These are phyloP conservation scores for Heterobasidion irregulare DNA, from an alignment of 1,284 basidiomycete species.

Conservation along the genomic window DNA sequence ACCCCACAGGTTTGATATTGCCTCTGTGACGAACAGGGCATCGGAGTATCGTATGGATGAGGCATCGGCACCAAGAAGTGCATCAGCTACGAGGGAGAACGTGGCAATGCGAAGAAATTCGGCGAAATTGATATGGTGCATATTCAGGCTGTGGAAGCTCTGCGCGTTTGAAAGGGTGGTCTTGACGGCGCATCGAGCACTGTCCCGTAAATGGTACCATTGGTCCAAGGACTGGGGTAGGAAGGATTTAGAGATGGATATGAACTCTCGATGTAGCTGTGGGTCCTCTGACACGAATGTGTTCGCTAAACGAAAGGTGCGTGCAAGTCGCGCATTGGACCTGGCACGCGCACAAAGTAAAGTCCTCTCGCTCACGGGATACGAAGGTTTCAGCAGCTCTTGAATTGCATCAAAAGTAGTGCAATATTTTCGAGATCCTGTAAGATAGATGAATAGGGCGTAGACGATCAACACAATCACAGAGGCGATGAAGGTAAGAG, in stretches of 20 bases:
- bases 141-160: neutral
- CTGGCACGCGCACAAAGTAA: neutral
- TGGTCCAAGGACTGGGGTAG: neutral
- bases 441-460: neutral
- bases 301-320: neutral
- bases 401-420: neutral
- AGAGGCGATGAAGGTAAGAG: too few species aligned
- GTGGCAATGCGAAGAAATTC: neutral
- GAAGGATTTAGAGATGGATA: neutral
- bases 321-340: neutral
- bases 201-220: neutral
- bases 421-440: neutral
- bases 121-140: neutral
- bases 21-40: slow-evolving; percentile 23
- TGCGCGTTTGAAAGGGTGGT: neutral
- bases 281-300: neutral
- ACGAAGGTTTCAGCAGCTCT: neutral
- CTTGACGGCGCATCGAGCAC: neutral
- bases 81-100: neutral
- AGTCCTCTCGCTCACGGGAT: neutral
- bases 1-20: slow-evolving; percentile 34
- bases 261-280: neutral
- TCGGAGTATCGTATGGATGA: slow-evolving; percentile 12
- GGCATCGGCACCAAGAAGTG: neutral
- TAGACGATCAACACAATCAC: neutral